Base-by-base conservation (phyloP, 2,329 filamentous ascomycete genomes). In the Bipolaris oryzae region DNA sequence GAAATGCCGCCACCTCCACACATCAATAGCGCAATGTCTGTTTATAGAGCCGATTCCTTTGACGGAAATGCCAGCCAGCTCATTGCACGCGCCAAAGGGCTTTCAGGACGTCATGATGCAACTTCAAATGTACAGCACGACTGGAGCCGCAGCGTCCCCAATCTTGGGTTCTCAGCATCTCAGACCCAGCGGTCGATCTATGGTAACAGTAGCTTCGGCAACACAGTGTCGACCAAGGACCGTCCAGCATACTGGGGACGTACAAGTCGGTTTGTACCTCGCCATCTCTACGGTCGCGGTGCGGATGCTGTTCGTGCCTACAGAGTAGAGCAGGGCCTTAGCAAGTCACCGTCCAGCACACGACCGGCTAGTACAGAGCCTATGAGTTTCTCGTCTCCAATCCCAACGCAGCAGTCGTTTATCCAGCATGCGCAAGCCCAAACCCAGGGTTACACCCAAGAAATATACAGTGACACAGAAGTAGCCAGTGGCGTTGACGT, bases 271-370 rank as follows among this genome's bases (percentile, higher is more conserved):
- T 76, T 76, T 23, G 73, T 76, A 1, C 73, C 73, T 7, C 61
- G 65, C 10, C 69, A 76, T 43, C 63, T 74, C 7, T 76, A 76
- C 34, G 74, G 74, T 7, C 67, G 74, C 47, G 72, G 73, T 3
- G 53, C 63, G 0, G 70, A 73, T 16, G 73, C 72, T 0, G 61
- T 74, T n/a, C 64, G 60, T 5, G 67, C 68, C 2, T 74, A 71
- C 33, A 62, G 66, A 4, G 47, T 61, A 9, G 56, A 69, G 46
- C 58, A 66, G 20, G 53, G 55, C 13, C 47, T 65, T 39, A 62
- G 60, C 42, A 60, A 61, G 10, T 67, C 66, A 7, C 58, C 60
- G 6, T 49, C 58, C 2, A 61, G 57, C 42, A 54, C 58, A 6
- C 61, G 62, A 7, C 55, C 61, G 11, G 53, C 45, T n/a, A 65